Evolutionary conservation across 208 protist genomes (phyloP), one percentile per base, ranked within the genome.

Genomic region (Crithidia acanthocephali): DNA sequence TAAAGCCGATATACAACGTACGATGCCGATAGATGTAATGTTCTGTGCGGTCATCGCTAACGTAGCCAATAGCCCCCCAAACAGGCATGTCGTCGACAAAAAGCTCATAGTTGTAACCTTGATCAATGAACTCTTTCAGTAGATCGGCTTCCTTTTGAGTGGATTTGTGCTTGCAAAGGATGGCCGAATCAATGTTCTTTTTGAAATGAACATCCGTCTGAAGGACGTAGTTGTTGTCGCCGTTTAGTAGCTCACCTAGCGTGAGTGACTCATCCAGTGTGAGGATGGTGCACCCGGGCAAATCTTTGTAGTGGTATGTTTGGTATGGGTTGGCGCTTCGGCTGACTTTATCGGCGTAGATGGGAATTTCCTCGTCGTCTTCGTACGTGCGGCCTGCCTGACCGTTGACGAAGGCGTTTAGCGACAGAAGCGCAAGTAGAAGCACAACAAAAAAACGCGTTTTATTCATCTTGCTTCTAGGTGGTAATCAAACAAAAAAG

Each of bases 221-320:
- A 33, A 87, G 65, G 32, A 74, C 47, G 20, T 80, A 83, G 15
- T 88, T 73, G 16, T 87, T 72, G 15, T 91, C 82, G 13, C 93
- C 93, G 2, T 85, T 73, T 27, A 98, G 83, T 25, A 84, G 86
- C 53, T 97, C 92, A 0, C 92, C 95, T 23, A 98, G 66, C 32
- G 80, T 90, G 2, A 85, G 84, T 7, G 65, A 23, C 48, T 79
- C 76, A 23, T 48, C 66, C 45, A 51, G 52, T 32, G 37, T 18
- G 61, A n/a, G 27, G 44, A 48, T 80, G 65, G 1, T 28, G 67
- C 97, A 98, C 22, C 87, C 96, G 1, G 97, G 94, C 2, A 90
- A 69, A 0, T 77, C 74, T 73, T 94, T 87, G 61, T 95, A 98
- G 25, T 72, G 23, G 79, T 99, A 99, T 25, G 96, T 98, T 72